phyloP scores from a whole-genome alignment of 1,284 basidiomycete species.

The Ceratobasidium sp. region DNA sequence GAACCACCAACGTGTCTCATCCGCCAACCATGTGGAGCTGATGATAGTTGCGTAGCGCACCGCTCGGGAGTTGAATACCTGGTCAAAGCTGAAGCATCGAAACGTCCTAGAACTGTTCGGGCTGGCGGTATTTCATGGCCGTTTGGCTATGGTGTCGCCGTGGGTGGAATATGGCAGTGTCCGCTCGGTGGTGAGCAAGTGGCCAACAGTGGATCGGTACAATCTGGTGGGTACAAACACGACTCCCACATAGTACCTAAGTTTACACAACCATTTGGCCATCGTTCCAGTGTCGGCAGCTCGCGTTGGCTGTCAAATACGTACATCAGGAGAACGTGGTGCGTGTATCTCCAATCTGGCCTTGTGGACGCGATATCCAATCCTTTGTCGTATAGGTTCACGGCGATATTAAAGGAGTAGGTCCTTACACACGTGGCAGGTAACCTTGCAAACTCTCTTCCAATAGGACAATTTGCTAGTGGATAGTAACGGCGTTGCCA shows the following conservation, averaged over 20 bases:
- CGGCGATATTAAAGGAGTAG: background rate
- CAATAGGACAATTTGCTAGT: background rate
- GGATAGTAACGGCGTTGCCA: background rate
- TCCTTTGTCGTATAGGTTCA: background rate
- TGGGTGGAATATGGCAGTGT: conserved; percentile 13
- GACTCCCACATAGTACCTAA: too few species aligned
- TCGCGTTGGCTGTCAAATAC: background rate
- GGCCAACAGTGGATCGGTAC: background rate
- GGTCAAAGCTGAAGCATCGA: background rate
- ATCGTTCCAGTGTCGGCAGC: background rate
- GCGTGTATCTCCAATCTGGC: too few species aligned
- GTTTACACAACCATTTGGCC: background rate
- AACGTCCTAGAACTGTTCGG: conserved; percentile 7
- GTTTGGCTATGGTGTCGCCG: conserved; percentile 13
- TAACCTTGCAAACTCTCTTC: background rate
- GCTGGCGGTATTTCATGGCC: background rate
- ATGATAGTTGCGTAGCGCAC: background rate
- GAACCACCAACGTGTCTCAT: background rate
- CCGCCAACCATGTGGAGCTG: background rate
- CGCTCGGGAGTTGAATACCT: conserved; percentile 3
- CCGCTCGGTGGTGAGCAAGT: background rate
- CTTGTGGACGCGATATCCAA: too few species aligned
- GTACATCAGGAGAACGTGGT: background rate
- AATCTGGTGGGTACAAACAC: background rate
- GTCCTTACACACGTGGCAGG: background rate